Base-by-base conservation (phyloP, 2,329 filamentous ascomycete species). In the Colletotrichum neosansevieriae region DNA sequence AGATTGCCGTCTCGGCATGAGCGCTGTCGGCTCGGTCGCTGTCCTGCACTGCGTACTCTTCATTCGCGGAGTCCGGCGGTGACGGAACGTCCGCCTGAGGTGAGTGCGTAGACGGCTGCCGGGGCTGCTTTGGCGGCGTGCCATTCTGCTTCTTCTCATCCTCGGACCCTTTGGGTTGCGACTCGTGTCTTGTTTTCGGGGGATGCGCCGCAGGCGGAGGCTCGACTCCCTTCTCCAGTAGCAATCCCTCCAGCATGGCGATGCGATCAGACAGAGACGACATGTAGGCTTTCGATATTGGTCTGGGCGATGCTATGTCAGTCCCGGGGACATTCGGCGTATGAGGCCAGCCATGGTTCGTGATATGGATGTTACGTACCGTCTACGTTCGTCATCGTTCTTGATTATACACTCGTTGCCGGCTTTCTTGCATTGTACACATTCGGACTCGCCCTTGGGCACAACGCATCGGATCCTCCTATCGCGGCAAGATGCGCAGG, bases 211-310 rank as follows among this genome's bases (percentile, higher is more conserved):
- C 83, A 13, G 84, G 83, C 10, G 86, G 85, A 21, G 83, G 80
- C 2, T 80, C 78, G 17, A 84, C 79, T 57, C 85, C 85, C 38
- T 80, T 81, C 44, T 86, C 83, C 63, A 81, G 74, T 4, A 88
- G 79, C 81, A 88, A 80, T 15, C 76, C 76, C 75, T 88, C 86
- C 0, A 88, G 78, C 68, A 88, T 71, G 7, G 80, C 77, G 49
- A 88, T 85, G 4, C 86, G 81, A 24, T 85, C 84, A n/a, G 85
- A 85, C 11, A 88, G 77, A 1, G 85, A 87, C 45, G 83, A 84
- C 81, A 87, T 86, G 75, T 88, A 88, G 60, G 86, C 86, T 74
- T 86, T 84, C 19, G 85, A 88, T 38, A 88, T 86, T 7, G 86
- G 86, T 42, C 85, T 87, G 44, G 4, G 7, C 4, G 13, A 15